These are phyloP conservation scores for Fusarium zealandicum DNA, from an alignment of 2,329 filamentous ascomycete genomes.

Conservation along the genomic window DNA sequence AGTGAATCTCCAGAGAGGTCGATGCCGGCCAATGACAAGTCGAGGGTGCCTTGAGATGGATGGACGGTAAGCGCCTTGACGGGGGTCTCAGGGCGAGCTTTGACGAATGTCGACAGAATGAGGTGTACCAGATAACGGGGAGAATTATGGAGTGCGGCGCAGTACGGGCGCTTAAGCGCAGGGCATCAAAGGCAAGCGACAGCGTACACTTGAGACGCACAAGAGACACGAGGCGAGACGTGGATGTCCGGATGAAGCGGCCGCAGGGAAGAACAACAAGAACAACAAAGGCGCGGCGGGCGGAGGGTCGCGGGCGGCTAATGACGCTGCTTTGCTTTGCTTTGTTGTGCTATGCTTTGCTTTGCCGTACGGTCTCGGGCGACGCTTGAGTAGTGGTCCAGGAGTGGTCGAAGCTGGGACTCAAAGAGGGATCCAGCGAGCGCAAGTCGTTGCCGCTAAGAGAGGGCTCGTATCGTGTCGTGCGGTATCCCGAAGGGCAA, in stretches of 20 bases:
- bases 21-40: constrained; percentile 28
- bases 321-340: constrained; percentile 6
- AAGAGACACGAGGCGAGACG: constrained; percentile 11
- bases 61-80: constrained; percentile 37
- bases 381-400: constrained; percentile 27
- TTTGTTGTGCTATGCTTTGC: constrained; percentile 2
- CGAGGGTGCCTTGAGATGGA: constrained; percentile 16
- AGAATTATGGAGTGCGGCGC: constrained; percentile 35
- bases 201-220: background rate
- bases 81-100: constrained; percentile 15
- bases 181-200: constrained; percentile 11
- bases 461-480: background rate
- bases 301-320: constrained; percentile 28
- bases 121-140: constrained; percentile 18
- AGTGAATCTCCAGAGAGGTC: constrained; percentile 18
- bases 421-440: background rate
- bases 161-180: constrained; percentile 32
- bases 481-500: background rate
- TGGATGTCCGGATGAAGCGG: constrained; percentile 24
- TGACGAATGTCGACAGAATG: constrained; percentile 26
- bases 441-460: constrained; percentile 11
- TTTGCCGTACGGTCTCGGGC: constrained; percentile 13
- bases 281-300: constrained; percentile 8
- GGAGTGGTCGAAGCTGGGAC: constrained; percentile 30
- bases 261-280: constrained; percentile 6